Conservation (phyloP, 2,329 filamentous ascomycete species). For the Microsporum audouinii region DNA sequence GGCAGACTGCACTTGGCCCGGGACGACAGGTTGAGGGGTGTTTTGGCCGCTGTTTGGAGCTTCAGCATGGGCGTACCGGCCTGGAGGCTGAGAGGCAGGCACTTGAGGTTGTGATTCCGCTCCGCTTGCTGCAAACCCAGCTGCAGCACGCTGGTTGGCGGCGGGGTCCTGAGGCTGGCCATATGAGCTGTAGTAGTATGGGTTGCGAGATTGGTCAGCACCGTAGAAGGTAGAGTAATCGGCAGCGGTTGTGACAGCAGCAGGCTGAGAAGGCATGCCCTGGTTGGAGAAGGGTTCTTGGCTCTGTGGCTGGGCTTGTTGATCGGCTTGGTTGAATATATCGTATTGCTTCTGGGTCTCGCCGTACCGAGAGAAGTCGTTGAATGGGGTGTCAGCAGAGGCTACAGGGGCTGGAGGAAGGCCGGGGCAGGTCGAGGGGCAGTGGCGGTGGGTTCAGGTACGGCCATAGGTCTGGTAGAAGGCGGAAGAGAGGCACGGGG, state of each 20-base stretch:
- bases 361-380: conserved; percentile 46
- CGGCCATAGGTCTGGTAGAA: conserved; percentile 29
- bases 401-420: conserved; percentile 44
- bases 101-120: conserved; percentile 48
- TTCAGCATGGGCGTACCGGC: conserved; percentile 53
- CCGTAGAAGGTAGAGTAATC: conserved; percentile 84
- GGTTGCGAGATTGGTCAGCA: conserved; percentile 58
- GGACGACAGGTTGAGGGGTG: conserved; percentile 69
- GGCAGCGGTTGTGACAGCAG: conserved; percentile 47
- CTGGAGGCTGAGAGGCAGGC: conserved; percentile 63
- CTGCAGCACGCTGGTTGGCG: conserved; percentile 58
- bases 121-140: conserved; percentile 56
- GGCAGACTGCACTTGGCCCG: conserved; percentile 43
- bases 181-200: conserved; percentile 61
- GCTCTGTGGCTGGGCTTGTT: conserved; percentile 50
- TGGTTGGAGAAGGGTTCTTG: conserved; percentile 47
- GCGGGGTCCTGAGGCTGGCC: conserved; percentile 60
- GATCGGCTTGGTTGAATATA: conserved; percentile 61
- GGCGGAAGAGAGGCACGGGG: conserved; percentile 75
- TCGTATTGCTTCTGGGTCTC: conserved; percentile 71
- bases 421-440: conserved; percentile 50
- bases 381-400: conserved; percentile 35
- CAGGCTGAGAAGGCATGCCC: conserved; percentile 48
- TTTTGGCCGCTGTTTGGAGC: conserved; percentile 78
- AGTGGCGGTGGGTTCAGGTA: conserved; percentile 35